Evolutionary conservation across 371 early-diverging fungal genomes (phyloP), one percentile per base, ranked within the genome.

Genomic region (Syncephalastrum monosporum): DNA sequence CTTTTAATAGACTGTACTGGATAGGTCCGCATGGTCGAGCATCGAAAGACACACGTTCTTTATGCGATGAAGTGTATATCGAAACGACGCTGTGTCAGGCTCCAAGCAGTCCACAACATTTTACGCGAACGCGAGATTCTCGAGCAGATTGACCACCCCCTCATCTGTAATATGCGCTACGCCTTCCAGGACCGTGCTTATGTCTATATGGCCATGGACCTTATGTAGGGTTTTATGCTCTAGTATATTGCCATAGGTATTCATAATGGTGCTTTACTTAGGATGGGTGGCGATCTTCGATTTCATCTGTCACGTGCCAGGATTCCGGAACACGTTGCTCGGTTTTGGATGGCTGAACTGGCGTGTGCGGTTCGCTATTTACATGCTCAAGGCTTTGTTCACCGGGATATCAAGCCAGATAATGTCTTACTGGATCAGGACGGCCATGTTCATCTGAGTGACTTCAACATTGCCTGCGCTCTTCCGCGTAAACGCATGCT

Each of bases 181-280:
- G 87, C 89, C 3, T 92, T 90, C 60, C 91, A 91, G 61, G 91
- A 92, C 64, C 81, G 77, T 27, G 74, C 82, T 25, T 77, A 87
- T 56, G 71, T 90, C 70, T 91, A 81, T 65, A 90, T 93, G 91
- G 88, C 88, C 15, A 74, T 91, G 70, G 91, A 92, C 64, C 75
- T 90, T 47, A 90, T 90, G 89, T 81, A 68, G 42, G 58, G 49
- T 13, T 50, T 13, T 46, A 0, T n/a, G 43, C 7, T 33, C 4
- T 15, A n/a, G 4, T n/a, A 0, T 3, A 24, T 53, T 15, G 43
- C 4, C 24, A 14, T 27, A 42, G 24, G 25, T 23, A 16, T 10
- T 42, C 6, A 42, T 46, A 13, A 17, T 53, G 59, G 61, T 45
- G 42, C 24, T n/a, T n/a, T 57, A 16, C 13, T 43, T 61, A 82